Evolutionary conservation across 1,284 basidiomycete species (phyloP).

Genomic region (Agaricales sp.): DNA sequence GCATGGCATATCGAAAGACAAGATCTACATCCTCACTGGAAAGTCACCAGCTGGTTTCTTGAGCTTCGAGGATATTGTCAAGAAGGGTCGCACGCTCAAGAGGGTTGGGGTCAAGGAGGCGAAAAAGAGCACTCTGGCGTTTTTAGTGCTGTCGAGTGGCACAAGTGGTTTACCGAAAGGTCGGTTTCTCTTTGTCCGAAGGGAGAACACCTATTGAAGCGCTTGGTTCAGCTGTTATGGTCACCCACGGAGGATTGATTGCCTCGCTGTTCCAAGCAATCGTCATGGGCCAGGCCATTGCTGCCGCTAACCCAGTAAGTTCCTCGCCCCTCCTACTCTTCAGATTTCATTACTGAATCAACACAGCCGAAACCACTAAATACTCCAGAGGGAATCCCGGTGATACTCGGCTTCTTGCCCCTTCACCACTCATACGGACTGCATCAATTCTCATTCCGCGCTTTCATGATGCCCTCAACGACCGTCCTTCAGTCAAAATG

Average conservation of each 20-base stretch:
- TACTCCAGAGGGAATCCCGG: slow-evolving; percentile 31
- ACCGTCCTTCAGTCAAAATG: slow-evolving; percentile 49
- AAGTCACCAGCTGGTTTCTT: background rate
- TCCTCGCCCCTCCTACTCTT: background rate
- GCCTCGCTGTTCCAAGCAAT: background rate
- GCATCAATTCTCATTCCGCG: slow-evolving; percentile 40
- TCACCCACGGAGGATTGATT: background rate
- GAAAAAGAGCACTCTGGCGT: slow-evolving; percentile 10
- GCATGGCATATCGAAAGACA: slow-evolving; percentile 6
- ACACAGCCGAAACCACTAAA: slow-evolving; percentile 28
- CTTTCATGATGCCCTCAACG: slow-evolving; percentile 33
- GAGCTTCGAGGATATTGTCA: slow-evolving; percentile 2
- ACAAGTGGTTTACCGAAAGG: slow-evolving; percentile 13
- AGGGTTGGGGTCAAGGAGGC: slow-evolving; percentile 1
- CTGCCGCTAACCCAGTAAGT: background rate
- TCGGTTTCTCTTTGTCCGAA: slow-evolving; percentile 3
- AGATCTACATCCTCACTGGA: slow-evolving; percentile 10
- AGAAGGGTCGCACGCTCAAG: background rate
- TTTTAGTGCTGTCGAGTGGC: slow-evolving; percentile 12
- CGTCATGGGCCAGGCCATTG: background rate
- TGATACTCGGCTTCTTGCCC: slow-evolving; percentile 49
- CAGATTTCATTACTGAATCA: background rate
- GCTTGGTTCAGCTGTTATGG: background rate
- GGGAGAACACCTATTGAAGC: background rate
- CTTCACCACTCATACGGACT: slow-evolving; percentile 63